Evolutionary conservation across 2,329 filamentous ascomycete species (phyloP).

Genomic region (Colletotrichum viniferum): DNA sequence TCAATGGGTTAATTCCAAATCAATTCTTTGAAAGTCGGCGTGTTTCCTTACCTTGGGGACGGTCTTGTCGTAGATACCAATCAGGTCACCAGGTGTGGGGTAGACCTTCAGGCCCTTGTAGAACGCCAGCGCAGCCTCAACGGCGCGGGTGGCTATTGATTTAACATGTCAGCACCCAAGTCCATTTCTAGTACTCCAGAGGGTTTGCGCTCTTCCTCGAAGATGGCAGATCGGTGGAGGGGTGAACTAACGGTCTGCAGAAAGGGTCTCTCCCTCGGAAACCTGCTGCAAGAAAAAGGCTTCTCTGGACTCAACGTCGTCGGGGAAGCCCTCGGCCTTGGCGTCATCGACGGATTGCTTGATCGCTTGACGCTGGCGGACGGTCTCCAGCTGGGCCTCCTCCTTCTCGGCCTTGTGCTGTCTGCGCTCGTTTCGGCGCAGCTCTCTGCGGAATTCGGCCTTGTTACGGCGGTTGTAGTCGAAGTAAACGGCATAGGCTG

Average conservation of each 20-base stretch:
- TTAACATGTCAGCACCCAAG: background rate
- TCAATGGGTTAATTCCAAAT: conserved; percentile 23
- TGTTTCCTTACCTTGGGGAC: conserved; percentile 77
- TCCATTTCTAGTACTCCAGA: background rate
- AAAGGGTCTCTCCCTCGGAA: conserved; percentile 83
- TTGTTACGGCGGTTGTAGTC: conserved; percentile 69
- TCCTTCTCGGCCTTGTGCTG: conserved; percentile 75
- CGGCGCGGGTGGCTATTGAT: conserved; percentile 34
- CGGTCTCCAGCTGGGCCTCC: conserved; percentile 67
- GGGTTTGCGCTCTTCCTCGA: background rate
- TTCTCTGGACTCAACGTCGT: conserved; percentile 90
- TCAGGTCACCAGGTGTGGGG: conserved; percentile 89
- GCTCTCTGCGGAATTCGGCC: conserved; percentile 67
- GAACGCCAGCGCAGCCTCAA: conserved; percentile 92
- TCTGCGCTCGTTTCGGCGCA: conserved; percentile 78
- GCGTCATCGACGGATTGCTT: conserved; percentile 78
- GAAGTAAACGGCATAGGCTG: conserved; percentile 72
- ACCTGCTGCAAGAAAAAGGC: conserved; percentile 97
- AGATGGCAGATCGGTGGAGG: background rate
- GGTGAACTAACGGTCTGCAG: conserved; percentile 74
- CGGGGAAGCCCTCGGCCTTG: conserved; percentile 90
- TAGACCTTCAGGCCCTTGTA: conserved; percentile 99
- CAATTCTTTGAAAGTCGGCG: background rate
- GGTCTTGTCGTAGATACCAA: conserved; percentile 97
- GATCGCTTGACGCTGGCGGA: conserved; percentile 75